phyloP scores from a whole-genome alignment of 164 flowering plant genomes.

The Umbellularia californica region DNA sequence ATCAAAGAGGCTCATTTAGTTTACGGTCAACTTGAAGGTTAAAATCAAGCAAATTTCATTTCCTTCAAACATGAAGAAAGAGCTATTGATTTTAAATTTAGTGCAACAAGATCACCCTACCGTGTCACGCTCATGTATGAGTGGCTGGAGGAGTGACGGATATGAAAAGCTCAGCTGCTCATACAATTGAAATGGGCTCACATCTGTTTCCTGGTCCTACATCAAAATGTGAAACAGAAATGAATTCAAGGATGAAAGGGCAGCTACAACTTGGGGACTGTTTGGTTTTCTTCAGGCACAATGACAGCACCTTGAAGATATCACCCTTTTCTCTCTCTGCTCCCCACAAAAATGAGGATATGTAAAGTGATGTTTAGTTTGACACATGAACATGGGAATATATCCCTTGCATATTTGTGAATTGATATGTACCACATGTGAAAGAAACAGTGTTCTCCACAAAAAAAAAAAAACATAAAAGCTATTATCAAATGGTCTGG shows the following conservation, averaged over 20 bases:
- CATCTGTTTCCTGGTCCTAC: conserved; percentile 47
- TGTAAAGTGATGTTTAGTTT: neutral
- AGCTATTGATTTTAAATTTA: neutral
- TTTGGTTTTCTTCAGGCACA: neutral
- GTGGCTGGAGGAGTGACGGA: conserved; percentile 83
- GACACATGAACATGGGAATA: neutral
- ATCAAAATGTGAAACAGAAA: conserved; percentile 3
- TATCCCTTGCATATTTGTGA: neutral
- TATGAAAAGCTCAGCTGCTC: conserved; percentile 64
- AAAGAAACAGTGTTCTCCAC: neutral
- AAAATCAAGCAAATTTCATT: conserved; percentile 3
- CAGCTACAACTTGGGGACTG: neutral
- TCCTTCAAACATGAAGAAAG: neutral
- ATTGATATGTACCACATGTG: neutral
- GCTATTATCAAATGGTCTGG: neutral
- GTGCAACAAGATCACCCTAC: conserved; percentile 27
- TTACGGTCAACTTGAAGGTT: neutral
- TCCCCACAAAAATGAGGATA: too few relatives aligned
- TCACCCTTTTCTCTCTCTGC: neutral
- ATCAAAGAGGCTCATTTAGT: too few relatives aligned
- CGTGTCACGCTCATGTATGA: conserved; percentile 87
- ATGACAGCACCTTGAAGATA: neutral
- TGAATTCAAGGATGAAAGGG: neutral
- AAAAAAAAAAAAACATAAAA: too few relatives aligned
- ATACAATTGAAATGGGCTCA: conserved; percentile 57